phyloP scores from a whole-genome alignment of 306 rosid species.

The Citrullus mucosospermus region DNA sequence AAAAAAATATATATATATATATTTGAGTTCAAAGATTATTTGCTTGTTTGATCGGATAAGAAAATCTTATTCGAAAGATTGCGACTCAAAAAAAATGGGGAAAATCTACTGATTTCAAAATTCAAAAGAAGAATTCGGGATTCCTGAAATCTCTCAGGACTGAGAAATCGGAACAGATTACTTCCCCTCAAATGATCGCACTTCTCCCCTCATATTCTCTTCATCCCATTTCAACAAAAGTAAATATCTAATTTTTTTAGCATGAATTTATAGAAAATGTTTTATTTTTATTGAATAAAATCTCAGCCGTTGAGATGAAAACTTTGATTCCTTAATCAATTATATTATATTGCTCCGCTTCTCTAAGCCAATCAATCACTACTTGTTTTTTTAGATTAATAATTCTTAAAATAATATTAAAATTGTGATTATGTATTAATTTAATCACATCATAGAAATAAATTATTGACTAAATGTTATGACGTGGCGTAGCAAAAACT shows the following conservation, averaged over 20 bases:
- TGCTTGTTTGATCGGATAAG: neutral
- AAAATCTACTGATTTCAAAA: neutral
- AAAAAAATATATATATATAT: too few species aligned
- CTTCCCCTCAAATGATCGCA: neutral
- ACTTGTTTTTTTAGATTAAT: neutral
- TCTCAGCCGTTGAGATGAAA: neutral
- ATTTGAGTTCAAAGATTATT: neutral
- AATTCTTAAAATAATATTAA: neutral
- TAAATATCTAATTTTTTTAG: neutral
- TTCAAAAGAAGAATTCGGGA: neutral
- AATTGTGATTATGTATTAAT: neutral
- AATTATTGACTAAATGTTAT: neutral
- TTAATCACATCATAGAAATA: neutral
- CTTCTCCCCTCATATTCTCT: neutral
- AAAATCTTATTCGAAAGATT: neutral
- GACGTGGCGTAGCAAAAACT: neutral
- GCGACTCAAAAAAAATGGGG: neutral
- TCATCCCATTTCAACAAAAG: neutral
- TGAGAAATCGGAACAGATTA: neutral
- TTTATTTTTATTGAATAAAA: neutral
- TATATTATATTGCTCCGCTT: neutral
- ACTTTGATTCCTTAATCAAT: neutral
- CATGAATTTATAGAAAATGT: neutral
- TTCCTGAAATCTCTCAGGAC: constrained; percentile 8
- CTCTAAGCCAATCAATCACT: neutral